A percentile compares a stretch with the other conserved stretches of the same genome.
Evolutionary conservation across 306 rosid species (phyloP).

Genomic region (Acacia melanoxylon): DNA sequence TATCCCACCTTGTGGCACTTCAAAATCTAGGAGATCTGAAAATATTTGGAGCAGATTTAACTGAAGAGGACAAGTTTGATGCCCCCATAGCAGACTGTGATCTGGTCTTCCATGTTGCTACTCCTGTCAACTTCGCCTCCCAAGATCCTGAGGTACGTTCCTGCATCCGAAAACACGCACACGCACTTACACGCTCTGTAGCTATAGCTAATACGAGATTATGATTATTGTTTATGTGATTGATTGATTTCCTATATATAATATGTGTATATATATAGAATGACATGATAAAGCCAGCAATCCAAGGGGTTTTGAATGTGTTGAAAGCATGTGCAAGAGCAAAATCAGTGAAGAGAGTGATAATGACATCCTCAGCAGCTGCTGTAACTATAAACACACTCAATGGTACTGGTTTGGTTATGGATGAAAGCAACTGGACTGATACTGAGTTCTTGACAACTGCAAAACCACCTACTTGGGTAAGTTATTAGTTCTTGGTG

Average conservation of each 20-base stretch:
- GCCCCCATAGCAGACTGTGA: constrained; percentile 72
- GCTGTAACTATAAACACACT: constrained; percentile 58
- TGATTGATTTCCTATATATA: neutral
- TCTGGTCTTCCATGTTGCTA: constrained; percentile 81
- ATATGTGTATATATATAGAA: constrained; percentile 40
- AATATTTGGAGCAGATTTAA: constrained; percentile 65
- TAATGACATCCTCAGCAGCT: constrained; percentile 85
- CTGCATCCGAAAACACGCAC: neutral
- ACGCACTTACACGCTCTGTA: no score
- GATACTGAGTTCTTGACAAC: constrained; percentile 61
- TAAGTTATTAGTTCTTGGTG: constrained; percentile 28
- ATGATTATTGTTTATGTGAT: neutral
- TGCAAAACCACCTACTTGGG: constrained; percentile 81
- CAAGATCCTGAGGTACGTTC: constrained; percentile 80
- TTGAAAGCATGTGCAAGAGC: constrained; percentile 65
- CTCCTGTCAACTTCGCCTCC: constrained; percentile 79
- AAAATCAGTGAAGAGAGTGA: constrained; percentile 67
- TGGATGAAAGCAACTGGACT: constrained; percentile 68
- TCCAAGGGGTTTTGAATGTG: constrained; percentile 68
- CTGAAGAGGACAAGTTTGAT: constrained; percentile 62
- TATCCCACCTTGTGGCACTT: constrained; percentile 57
- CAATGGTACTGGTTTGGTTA: constrained; percentile 52
- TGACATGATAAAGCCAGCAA: constrained; percentile 88
- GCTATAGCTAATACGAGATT: neutral
- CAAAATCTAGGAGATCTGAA: constrained; percentile 58